Evolutionary conservation across 2,329 filamentous ascomycete genomes (phyloP), one percentile per base, ranked within the genome.

Genomic region (Talaromyces sp.): DNA sequence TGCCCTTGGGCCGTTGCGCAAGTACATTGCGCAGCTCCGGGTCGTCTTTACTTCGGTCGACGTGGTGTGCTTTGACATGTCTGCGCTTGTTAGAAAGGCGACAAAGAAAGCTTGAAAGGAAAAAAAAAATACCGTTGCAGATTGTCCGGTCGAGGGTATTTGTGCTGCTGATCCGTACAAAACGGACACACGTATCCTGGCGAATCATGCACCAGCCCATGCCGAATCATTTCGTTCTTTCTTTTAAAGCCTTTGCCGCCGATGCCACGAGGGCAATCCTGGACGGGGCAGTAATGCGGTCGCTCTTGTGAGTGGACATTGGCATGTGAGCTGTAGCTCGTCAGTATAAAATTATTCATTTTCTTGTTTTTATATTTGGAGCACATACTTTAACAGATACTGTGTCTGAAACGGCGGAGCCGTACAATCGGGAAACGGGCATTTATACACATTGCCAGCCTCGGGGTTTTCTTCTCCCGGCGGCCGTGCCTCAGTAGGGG

Each of bases 181-280:
- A 97, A 97, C 0, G 94, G 94, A 73, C 94, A 99, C 31, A 96
- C 87, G 69, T 97, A 99, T 62, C 93, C 93, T 1, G 94, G 94
- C 8, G 91, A 96, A 65, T 92, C 88, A 70, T 99, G 94, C 3
- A 97, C 94, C 3, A 97, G 83, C 1, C 93, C 92, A 69, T 88
- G 85, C n/a, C 85, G 79, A 63, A 87, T 87, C 85, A 88, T 88
- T 69, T 88, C 85, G 64, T 88, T 88, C 69, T 88, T 88, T 32
- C 85, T 80, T 70, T 88, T 88, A 76, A 88, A 88, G 1, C 85
- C 85, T 67, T 85, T 85, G 21, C 85, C 85, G n/a, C 83, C 83
- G 63, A 83, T 77, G n/a, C 77, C 80, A 43, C 85, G 80, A 12
- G 82, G 75, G 66, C 85, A 88, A 4, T 77, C 80, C 26, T 77